phyloP scores from a whole-genome alignment of 1,139 yeast genomes.

The Scheffersomyces lignicola region DNA sequence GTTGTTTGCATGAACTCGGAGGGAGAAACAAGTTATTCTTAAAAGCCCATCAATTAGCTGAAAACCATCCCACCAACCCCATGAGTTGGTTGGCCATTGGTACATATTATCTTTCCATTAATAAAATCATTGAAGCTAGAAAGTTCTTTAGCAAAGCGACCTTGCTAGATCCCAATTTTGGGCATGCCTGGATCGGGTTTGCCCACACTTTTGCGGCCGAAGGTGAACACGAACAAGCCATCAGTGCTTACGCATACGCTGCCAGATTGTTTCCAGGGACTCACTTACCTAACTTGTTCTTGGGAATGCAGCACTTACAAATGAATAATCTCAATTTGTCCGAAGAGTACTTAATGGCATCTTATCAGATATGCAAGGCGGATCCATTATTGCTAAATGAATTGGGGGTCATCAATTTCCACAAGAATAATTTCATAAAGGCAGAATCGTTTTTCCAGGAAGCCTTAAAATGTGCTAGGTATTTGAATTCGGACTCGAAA shows the following conservation, averaged over 20 bases:
- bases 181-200: slow-evolving; percentile 97
- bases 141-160: slow-evolving; percentile 89
- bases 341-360: slow-evolving; percentile 77
- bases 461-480: slow-evolving; percentile 71
- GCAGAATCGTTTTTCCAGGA: slow-evolving; percentile 74
- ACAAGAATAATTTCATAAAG: slow-evolving; percentile 62
- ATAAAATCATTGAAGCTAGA: slow-evolving; percentile 79
- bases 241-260: slow-evolving; percentile 95
- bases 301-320: slow-evolving; percentile 95
- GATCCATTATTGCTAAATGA: slow-evolving; percentile 92
- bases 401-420: slow-evolving; percentile 85
- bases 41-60: slow-evolving; percentile 84
- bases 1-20: slow-evolving; percentile 84
- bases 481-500: slow-evolving; percentile 73
- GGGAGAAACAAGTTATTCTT: slow-evolving; percentile 79
- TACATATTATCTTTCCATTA: slow-evolving; percentile 77
- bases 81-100: slow-evolving; percentile 95
- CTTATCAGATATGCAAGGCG: slow-evolving; percentile 73
- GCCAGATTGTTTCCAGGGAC: slow-evolving; percentile 93
- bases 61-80: slow-evolving; percentile 76
- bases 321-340: slow-evolving; percentile 82
- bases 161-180: slow-evolving; percentile 82
- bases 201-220: slow-evolving; percentile 98
- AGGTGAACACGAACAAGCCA: slow-evolving; percentile 98
- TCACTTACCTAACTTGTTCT: slow-evolving; percentile 83